phyloP scores from a whole-genome alignment of 106 monocot species.

The Dioscorea zingiberensis region DNA sequence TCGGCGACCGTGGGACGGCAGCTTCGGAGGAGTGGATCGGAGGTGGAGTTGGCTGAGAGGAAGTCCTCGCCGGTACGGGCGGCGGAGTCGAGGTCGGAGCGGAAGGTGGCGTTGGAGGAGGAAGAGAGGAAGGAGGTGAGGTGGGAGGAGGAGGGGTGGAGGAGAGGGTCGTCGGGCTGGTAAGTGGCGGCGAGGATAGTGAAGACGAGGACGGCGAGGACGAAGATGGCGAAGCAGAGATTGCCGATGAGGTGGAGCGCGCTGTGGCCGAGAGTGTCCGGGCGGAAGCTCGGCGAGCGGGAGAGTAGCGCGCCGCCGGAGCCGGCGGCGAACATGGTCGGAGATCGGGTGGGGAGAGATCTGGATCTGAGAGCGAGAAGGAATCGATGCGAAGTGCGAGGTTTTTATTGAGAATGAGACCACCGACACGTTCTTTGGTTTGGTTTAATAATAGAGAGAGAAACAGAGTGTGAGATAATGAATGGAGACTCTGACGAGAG shows the following conservation, averaged over 20 bases:
- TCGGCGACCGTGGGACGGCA: conserved; percentile 33
- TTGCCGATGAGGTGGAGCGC: conserved; percentile 45
- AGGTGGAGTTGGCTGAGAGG: conserved; percentile 12
- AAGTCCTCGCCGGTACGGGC: conserved; percentile 57
- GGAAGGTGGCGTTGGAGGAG: conserved; percentile 66
- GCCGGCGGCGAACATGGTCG: not conserved
- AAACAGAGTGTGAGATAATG: too few relatives aligned
- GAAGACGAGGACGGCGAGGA: conserved; percentile 52
- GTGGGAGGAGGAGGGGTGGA: conserved; percentile 32
- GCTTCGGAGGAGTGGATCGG: conserved; percentile 5
- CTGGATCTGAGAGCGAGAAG: not conserved
- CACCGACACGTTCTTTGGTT: not conserved
- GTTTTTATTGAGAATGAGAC: not conserved
- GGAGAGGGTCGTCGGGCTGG: conserved; percentile 56
- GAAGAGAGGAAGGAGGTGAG: conserved; percentile 58
- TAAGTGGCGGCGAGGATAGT: conserved; percentile 80
- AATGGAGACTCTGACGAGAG: too few relatives aligned
- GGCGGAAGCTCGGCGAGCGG: conserved; percentile 25
- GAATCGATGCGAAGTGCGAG: not conserved
- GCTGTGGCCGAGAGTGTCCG: conserved; percentile 48
- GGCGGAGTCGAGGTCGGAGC: conserved; percentile 29
- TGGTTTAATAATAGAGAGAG: too few relatives aligned
- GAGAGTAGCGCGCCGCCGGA: not conserved
- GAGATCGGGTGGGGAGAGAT: not conserved
- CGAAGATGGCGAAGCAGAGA: conserved; percentile 72